A percentile compares a stretch with the other conserved stretches of the same genome.
phyloP scores from a whole-genome alignment of 2,329 filamentous ascomycete genomes.

The Alternaria sp. region DNA sequence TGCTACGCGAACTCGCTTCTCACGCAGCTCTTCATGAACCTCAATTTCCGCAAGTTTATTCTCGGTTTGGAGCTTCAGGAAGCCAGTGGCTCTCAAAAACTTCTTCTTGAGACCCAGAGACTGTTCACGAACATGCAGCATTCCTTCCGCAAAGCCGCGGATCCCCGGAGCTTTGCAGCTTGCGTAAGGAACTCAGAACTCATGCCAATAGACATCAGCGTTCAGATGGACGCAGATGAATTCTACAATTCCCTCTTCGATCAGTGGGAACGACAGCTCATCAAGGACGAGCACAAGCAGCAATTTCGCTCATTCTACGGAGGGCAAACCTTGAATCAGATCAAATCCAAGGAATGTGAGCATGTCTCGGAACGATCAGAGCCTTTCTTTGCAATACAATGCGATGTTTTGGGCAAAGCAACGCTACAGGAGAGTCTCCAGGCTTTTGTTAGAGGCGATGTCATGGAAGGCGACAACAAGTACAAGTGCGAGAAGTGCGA shows the following conservation, averaged over 20 bases:
- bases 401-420: slow-evolving; percentile 91
- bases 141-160: slow-evolving; percentile 73
- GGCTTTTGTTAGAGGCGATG: slow-evolving; percentile 94
- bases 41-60: slow-evolving; percentile 84
- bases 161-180: slow-evolving; percentile 73
- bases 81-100: slow-evolving; percentile 62
- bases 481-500: slow-evolving; percentile 95
- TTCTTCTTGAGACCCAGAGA: slow-evolving; percentile 78
- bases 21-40: slow-evolving; percentile 95
- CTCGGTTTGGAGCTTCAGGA: slow-evolving; percentile 63
- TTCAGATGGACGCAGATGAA: slow-evolving; percentile 98
- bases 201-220: slow-evolving; percentile 79
- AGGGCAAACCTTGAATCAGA: slow-evolving; percentile 89
- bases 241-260: slow-evolving; percentile 96
- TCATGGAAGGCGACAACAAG: slow-evolving; percentile 98
- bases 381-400: slow-evolving; percentile 92
- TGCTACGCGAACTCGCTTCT: slow-evolving; percentile 97
- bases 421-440: slow-evolving; percentile 85
- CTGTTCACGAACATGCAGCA: slow-evolving; percentile 89
- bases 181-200: slow-evolving; percentile 85
- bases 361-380: slow-evolving; percentile 92
- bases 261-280: slow-evolving; percentile 83
- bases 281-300: slow-evolving; percentile 70
- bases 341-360: slow-evolving; percentile 91
- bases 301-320: slow-evolving; percentile 84